These are phyloP conservation scores for Leucosporidium yakuticum DNA, from an alignment of 768 basidiomycete genomes.

Conservation along the genomic window DNA sequence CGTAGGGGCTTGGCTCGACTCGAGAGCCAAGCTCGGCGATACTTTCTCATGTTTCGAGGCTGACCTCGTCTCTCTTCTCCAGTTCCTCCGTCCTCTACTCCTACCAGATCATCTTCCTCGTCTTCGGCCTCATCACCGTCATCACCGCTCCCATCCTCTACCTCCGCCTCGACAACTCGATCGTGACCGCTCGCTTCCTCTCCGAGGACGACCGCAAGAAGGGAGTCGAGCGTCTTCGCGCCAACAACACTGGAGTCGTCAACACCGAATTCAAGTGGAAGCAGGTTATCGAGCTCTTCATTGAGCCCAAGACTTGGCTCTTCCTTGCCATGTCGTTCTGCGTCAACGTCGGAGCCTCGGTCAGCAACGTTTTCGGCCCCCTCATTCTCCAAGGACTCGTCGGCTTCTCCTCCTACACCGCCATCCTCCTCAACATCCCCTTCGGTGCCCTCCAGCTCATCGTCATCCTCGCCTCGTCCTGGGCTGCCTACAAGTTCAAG, in stretches of 20 bases:
- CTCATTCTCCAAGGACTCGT: slow-evolving; percentile 34
- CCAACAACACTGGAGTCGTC: slow-evolving; percentile 29
- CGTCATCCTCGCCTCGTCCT: slow-evolving; percentile 37
- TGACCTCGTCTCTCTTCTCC: not conserved
- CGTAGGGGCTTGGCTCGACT: not conserved
- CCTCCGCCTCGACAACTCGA: slow-evolving; percentile 32
- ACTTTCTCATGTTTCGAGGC: not conserved
- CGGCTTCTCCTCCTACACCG: slow-evolving; percentile 6
- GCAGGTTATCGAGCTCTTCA: slow-evolving; percentile 30
- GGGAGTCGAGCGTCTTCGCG: slow-evolving; percentile 37
- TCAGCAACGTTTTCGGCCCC: slow-evolving; percentile 36
- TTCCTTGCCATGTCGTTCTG: slow-evolving; percentile 25
- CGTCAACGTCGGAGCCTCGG: slow-evolving; percentile 24
- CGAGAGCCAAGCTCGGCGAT: not conserved
- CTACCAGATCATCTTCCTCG: slow-evolving; percentile 37
- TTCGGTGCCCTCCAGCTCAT: slow-evolving; percentile 40
- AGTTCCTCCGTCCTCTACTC: slow-evolving; percentile 6
- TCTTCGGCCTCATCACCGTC: slow-evolving; percentile 30
- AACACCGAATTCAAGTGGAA: slow-evolving; percentile 18
- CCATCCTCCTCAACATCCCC: slow-evolving; percentile 14
- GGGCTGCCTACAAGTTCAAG: slow-evolving; percentile 36
- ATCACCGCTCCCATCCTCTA: slow-evolving; percentile 24
- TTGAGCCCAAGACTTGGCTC: slow-evolving; percentile 32
- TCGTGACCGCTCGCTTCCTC: slow-evolving; percentile 35
- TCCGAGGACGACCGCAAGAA: slow-evolving; percentile 34